These are phyloP conservation scores for Pestalotiopsis sp. DNA, from an alignment of 2,329 filamentous ascomycete genomes.

Conservation along the genomic window DNA sequence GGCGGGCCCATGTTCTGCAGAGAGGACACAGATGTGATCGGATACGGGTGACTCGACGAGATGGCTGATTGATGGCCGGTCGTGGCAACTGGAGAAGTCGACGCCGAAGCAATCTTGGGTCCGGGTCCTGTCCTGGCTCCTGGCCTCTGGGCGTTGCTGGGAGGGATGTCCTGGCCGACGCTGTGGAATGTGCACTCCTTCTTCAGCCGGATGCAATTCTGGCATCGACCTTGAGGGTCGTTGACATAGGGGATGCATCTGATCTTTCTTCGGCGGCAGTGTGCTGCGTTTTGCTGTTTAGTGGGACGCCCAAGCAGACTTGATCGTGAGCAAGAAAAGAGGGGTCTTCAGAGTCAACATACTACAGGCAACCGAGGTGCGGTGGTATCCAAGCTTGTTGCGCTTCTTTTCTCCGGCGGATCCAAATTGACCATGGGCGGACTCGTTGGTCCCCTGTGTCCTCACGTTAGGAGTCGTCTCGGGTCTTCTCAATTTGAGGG, in stretches of 20 bases:
- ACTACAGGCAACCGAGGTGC: conserved; percentile 95
- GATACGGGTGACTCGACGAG: conserved; percentile 42
- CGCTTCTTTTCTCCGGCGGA: conserved; percentile 60
- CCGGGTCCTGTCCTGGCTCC: conserved; percentile 40
- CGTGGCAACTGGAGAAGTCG: conserved; percentile 51
- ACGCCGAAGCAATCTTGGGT: conserved; percentile 44
- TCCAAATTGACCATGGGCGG: conserved; percentile 36
- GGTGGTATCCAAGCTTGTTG: conserved; percentile 94
- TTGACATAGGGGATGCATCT: conserved; percentile 79
- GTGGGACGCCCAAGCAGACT: neutral
- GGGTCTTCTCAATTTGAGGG: conserved; percentile 49
- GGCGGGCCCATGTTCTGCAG: conserved; percentile 49
- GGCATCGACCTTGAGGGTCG: conserved; percentile 76
- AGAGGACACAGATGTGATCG: conserved; percentile 42
- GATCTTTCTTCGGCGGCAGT: conserved; percentile 92
- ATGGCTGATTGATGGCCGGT: conserved; percentile 45
- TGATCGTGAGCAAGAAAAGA: neutral
- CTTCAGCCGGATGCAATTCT: conserved; percentile 91
- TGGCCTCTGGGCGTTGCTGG: conserved; percentile 46
- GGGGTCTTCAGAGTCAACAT: conserved; percentile 47
- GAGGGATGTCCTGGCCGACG: conserved; percentile 71
- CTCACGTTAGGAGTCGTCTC: conserved; percentile 52
- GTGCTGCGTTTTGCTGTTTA: conserved; percentile 56
- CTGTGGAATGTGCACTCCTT: conserved; percentile 94
- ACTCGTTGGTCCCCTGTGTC: conserved; percentile 39